phyloP scores from a whole-genome alignment of 2,329 filamentous ascomycete species.

The Alternaria solani region DNA sequence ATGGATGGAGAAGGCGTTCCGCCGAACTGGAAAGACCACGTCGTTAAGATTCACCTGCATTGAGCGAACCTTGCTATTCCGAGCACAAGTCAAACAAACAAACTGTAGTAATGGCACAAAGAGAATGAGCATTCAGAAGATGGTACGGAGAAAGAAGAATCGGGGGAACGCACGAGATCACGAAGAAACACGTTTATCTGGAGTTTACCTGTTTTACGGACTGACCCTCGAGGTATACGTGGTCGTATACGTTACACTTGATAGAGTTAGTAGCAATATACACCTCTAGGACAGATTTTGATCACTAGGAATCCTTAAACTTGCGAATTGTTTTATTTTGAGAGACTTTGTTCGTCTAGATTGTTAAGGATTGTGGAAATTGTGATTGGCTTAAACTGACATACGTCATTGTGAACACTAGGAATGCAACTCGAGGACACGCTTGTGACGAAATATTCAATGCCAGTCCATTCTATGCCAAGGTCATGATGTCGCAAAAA shows the following conservation, averaged over 20 bases:
- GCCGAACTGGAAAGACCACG: neutral
- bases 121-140: neutral
- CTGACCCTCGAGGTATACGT: neutral
- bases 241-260: neutral
- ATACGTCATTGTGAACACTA: too few relatives aligned
- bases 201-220: neutral
- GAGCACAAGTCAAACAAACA: neutral
- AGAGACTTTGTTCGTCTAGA: too few relatives aligned
- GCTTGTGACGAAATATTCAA: neutral
- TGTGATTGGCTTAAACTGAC: too few relatives aligned
- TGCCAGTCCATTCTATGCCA: neutral
- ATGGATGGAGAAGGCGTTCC: conserved; percentile 29
- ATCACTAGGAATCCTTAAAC: too few relatives aligned
- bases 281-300: neutral
- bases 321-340: too few relatives aligned
- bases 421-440: neutral
- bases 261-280: neutral
- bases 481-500: neutral
- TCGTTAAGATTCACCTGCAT: neutral
- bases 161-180: neutral
- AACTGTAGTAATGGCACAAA: neutral
- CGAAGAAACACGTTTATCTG: neutral
- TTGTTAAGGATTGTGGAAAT: too few relatives aligned
- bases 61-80: neutral
- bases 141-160: neutral